Conservation (phyloP, 768 basidiomycete species). For the Clitopilus passeckerianus region DNA sequence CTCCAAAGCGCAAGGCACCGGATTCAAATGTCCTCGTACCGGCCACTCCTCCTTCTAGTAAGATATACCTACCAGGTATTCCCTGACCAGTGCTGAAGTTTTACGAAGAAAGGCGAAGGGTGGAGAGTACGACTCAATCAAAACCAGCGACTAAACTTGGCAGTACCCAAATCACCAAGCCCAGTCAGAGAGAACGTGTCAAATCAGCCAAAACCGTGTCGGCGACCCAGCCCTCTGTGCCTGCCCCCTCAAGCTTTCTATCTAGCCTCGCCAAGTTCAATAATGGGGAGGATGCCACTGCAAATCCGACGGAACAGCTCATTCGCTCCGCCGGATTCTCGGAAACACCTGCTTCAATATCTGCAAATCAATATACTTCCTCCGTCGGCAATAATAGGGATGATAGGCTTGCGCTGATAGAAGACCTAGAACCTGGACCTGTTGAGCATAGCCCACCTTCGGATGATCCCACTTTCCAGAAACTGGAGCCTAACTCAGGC, state of each 20-base stretch:
- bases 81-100: conserved; percentile 1
- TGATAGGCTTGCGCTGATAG: conserved; percentile 64
- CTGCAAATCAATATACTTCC: conserved; percentile 1
- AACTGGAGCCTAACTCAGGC: conserved; percentile 86
- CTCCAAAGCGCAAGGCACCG: conserved; percentile 44
- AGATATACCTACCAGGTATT: conserved; percentile 13
- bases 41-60: conserved; percentile 67
- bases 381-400: conserved; percentile 34
- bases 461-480: conserved; percentile 75
- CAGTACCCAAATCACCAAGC: conserved; percentile 2
- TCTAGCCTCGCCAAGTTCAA: conserved; percentile 40
- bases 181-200: background rate
- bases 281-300: conserved; percentile 8
- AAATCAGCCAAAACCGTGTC: background rate
- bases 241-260: conserved; percentile 49
- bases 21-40: conserved; percentile 42
- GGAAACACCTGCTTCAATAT: conserved; percentile 24
- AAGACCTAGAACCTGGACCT: conserved; percentile 77
- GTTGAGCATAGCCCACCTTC: conserved; percentile 62
- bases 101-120: conserved; percentile 35
- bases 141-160: conserved; percentile 2
- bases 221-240: conserved; percentile 19
- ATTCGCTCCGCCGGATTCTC: conserved; percentile 27
- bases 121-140: conserved; percentile 18
- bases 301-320: conserved; percentile 7